Conservation (phyloP, 768 basidiomycete species). For the Leccinum ochraceum region DNA sequence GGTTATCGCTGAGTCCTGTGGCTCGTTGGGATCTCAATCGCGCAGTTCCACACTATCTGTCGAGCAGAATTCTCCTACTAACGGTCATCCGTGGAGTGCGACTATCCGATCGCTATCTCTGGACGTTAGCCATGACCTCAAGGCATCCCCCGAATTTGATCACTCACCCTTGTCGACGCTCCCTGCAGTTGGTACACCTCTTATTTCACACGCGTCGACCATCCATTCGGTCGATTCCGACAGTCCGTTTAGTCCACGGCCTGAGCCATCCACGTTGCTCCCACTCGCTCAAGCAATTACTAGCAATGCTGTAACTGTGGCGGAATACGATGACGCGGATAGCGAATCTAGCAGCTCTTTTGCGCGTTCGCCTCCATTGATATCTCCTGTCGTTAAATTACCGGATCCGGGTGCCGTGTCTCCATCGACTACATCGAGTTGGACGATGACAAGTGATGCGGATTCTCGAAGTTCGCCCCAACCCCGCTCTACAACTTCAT, state of each 20-base stretch:
- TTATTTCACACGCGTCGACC: constrained; percentile 16
- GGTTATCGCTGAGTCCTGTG: constrained; percentile 13
- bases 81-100: constrained; percentile 16
- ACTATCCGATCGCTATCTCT: constrained; percentile 12
- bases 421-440: constrained; percentile 28
- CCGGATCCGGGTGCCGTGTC: constrained; percentile 28
- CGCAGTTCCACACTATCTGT: constrained; percentile 34
- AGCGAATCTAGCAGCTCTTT: constrained; percentile 27
- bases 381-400: constrained; percentile 31
- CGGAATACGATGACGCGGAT: constrained; percentile 15
- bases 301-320: not conserved
- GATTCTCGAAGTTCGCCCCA: constrained; percentile 18
- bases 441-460: constrained; percentile 30
- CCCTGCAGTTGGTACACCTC: constrained; percentile 33
- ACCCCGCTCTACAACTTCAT: constrained; percentile 9
- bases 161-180: constrained; percentile 35
- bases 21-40: constrained; percentile 25
- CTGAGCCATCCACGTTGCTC: constrained; percentile 20
- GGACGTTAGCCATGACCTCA: constrained; percentile 7
- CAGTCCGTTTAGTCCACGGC: constrained; percentile 34
- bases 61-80: constrained; percentile 28
- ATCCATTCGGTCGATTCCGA: constrained; percentile 16
- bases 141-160: constrained; percentile 22
- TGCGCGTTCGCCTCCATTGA: constrained; percentile 29
- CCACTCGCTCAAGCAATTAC: constrained; percentile 22